Conservation (phyloP, 805 yeast species). For the Saccharomycopsis sp. region DNA sequence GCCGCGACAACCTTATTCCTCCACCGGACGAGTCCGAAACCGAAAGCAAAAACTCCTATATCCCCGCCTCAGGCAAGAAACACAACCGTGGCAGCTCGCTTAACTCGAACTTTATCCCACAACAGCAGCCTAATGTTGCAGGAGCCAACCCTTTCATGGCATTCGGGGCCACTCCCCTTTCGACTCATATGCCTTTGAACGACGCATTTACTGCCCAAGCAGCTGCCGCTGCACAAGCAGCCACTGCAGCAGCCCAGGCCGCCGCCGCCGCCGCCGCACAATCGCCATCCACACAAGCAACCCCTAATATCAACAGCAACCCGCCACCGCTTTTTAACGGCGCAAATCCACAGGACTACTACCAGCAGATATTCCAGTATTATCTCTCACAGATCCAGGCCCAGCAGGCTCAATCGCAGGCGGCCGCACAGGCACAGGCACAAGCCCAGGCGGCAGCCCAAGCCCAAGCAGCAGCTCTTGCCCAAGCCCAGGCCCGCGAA, state of each 20-base stretch:
- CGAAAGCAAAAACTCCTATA: conserved; percentile 10
- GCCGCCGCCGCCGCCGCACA: conserved; percentile 11
- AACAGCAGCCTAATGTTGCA: not conserved
- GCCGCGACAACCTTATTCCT: conserved; percentile 6
- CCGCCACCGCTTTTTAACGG: conserved; percentile 15
- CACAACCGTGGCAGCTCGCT: conserved; percentile 3
- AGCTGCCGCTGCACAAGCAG: conserved; percentile 15
- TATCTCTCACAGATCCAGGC: not conserved
- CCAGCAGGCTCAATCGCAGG: conserved; percentile 11
- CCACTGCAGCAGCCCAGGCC: conserved; percentile 17
- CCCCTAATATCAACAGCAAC: conserved; percentile 1
- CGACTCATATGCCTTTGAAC: conserved; percentile 4
- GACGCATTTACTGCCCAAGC: conserved; percentile 18
- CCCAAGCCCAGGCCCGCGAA: conserved; percentile 6
- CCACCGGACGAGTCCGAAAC: conserved; percentile 13
- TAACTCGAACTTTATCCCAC: conserved; percentile 6
- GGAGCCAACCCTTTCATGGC: not conserved
- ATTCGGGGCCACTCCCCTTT: conserved; percentile 1
- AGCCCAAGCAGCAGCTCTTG: conserved; percentile 7
- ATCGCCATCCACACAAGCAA: conserved; percentile 1
- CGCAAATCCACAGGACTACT: conserved; percentile 12
- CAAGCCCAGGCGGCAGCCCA: conserved; percentile 24
- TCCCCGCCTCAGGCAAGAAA: not conserved
- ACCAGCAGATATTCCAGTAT: conserved; percentile 13
- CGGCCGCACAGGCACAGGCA: conserved; percentile 18